Percentiles rank a stretch among this genome's conserved stretches.
Conservation (phyloP, 495 filamentous ascomycete genomes). For the Darksidea phi region DNA sequence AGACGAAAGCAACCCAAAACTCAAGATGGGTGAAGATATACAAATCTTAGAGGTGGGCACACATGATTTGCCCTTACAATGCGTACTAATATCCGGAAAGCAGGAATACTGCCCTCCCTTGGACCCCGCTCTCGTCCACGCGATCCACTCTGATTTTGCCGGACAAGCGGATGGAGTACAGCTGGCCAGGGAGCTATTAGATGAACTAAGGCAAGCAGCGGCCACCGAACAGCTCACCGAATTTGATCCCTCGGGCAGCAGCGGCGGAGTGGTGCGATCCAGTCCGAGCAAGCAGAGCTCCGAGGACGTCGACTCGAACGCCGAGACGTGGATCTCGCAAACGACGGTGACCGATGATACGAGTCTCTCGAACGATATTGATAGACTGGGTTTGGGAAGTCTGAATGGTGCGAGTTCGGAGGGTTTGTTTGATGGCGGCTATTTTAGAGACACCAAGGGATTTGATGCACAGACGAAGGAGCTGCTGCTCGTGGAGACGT, state of each 20-base stretch:
- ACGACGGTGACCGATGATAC: conserved; percentile 51
- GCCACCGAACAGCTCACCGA: conserved; percentile 63
- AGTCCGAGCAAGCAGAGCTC: conserved; percentile 32
- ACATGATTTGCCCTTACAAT: background rate
- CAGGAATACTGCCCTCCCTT: conserved; percentile 61
- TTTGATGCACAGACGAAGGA: conserved; percentile 55
- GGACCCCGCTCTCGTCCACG: conserved; percentile 62
- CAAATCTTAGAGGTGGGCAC: conserved; percentile 18
- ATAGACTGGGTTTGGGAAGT: conserved; percentile 30
- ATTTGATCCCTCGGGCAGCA: conserved; percentile 77
- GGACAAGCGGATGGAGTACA: conserved; percentile 51
- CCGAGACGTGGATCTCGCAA: conserved; percentile 20
- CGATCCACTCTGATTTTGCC: conserved; percentile 67
- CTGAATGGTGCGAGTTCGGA: conserved; percentile 8
- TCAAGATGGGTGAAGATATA: conserved; percentile 31
- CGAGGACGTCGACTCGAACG: background rate
- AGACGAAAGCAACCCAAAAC: conserved; percentile 13
- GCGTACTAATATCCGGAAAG: conserved; percentile 23
- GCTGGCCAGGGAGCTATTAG: conserved; percentile 54
- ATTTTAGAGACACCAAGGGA: conserved; percentile 32
- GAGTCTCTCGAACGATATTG: conserved; percentile 43
- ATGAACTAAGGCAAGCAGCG: conserved; percentile 59
- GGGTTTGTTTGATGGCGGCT: conserved; percentile 26
- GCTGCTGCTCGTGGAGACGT: conserved; percentile 61
- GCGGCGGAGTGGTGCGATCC: conserved; percentile 39